Evolutionary conservation across 2,329 filamentous ascomycete species (phyloP).

Genomic region (Neoarthrinium moseri): DNA sequence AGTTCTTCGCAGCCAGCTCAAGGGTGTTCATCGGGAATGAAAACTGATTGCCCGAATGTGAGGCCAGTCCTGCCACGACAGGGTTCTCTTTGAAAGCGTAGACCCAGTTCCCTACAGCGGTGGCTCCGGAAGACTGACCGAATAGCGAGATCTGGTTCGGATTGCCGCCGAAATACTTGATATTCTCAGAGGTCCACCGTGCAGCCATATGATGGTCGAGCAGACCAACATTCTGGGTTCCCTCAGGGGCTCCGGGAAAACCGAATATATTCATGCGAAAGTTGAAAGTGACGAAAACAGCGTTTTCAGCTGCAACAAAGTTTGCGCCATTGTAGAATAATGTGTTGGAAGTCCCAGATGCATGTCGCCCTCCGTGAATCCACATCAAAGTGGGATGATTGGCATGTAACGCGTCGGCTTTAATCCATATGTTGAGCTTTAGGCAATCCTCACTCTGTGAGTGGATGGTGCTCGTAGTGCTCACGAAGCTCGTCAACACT

Average conservation of each 20-base stretch:
- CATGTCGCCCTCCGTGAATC: constrained; percentile 14
- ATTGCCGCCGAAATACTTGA: constrained; percentile 19
- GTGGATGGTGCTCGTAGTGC: constrained; percentile 2
- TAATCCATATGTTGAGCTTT: constrained; percentile 20
- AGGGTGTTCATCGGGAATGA: constrained; percentile 6
- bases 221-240: constrained; percentile 27
- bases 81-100: constrained; percentile 7
- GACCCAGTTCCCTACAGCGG: constrained; percentile 4
- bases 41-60: constrained; percentile 9
- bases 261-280: constrained; percentile 20
- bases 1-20: constrained; percentile 7
- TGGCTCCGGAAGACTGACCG: constrained; percentile 13
- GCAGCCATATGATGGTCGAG: constrained; percentile 21
- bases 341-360: constrained; percentile 16
- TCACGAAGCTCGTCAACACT: constrained; percentile 3
- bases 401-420: constrained; percentile 12
- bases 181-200: constrained; percentile 8
- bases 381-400: constrained; percentile 14
- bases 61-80: constrained; percentile 2
- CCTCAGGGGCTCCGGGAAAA: constrained; percentile 23
- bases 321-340: constrained; percentile 20
- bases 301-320: constrained; percentile 18
- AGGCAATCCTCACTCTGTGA: constrained; percentile 19
- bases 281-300: constrained; percentile 22
- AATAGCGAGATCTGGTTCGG: constrained; percentile 14